Percentiles rank a stretch among this genome's conserved stretches.
phyloP scores from a whole-genome alignment of 2,329 filamentous ascomycete genomes.

The Penicillium aurantiogriseum region DNA sequence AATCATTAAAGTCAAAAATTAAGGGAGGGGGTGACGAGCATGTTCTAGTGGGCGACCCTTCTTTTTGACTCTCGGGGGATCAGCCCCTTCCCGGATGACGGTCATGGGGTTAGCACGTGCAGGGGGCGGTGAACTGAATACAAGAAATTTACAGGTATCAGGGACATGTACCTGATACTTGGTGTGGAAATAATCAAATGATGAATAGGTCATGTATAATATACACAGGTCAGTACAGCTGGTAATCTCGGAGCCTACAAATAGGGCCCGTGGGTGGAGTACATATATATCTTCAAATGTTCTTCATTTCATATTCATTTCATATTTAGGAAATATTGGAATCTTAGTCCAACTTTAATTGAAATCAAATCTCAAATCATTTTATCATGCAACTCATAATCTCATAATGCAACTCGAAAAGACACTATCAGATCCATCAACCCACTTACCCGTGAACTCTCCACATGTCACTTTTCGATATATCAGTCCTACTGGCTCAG shows the following conservation, averaged over 20 bases:
- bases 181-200: fast-evolving
- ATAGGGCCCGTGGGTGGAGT: neutral
- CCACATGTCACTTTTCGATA: slow-evolving; percentile 18
- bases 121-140: slow-evolving; percentile 15
- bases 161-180: neutral
- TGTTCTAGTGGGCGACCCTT: neutral
- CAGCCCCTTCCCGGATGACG: slow-evolving; percentile 8
- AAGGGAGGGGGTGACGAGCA: neutral
- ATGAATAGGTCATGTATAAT: neutral
- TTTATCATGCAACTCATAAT: no score
- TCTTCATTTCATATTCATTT: no score
- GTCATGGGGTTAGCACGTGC: slow-evolving; percentile 11
- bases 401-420: neutral
- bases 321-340: no score
- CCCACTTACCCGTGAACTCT: slow-evolving; percentile 15
- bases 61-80: slow-evolving; percentile 8
- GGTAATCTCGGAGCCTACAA: neutral
- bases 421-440: slow-evolving; percentile 13
- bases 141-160: neutral
- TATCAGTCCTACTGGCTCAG: slow-evolving; percentile 12
- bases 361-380: neutral
- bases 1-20: neutral
- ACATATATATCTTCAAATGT: no score
- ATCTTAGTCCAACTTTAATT: neutral
- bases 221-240: neutral